phyloP scores from a whole-genome alignment of 257 asterid genomes.

The Agastache rugosa region DNA sequence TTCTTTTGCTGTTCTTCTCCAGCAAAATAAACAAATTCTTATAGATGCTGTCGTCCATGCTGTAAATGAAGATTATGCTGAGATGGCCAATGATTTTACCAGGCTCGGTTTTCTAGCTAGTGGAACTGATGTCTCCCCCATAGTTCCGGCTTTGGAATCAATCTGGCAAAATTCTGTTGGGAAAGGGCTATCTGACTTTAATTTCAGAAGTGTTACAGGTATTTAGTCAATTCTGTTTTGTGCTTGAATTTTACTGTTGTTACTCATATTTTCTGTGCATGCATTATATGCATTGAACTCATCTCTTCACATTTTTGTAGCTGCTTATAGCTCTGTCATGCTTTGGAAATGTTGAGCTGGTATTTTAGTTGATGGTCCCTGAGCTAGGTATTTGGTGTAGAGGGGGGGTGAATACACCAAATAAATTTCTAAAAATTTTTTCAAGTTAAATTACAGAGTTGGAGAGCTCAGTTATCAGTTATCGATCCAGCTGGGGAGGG shows the following conservation, averaged over 20 bases:
- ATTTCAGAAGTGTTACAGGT: slow-evolving; percentile 99
- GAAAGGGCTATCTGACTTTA: slow-evolving; percentile 94
- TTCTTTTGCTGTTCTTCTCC: slow-evolving; percentile 42
- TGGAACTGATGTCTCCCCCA: slow-evolving; percentile 97
- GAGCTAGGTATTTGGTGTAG: too few relatives aligned
- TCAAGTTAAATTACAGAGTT: too few relatives aligned
- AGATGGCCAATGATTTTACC: slow-evolving; percentile 99
- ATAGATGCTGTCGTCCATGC: slow-evolving; percentile 99
- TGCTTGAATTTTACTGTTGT: slow-evolving; percentile 21
- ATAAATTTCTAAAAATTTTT: too few relatives aligned
- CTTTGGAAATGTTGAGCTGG: slow-evolving; percentile 20
- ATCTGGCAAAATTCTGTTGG: slow-evolving; percentile 98
- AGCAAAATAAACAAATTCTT: slow-evolving; percentile 97
- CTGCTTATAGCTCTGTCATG: slow-evolving; percentile 29
- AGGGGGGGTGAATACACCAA: too few relatives aligned
- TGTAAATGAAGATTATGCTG: slow-evolving; percentile 96
- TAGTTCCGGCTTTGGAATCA: slow-evolving; percentile 95
- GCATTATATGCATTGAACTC: slow-evolving; percentile 19
- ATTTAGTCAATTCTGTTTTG: slow-evolving; percentile 32
- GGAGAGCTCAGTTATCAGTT: too few relatives aligned
- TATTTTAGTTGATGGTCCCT: too few relatives aligned
- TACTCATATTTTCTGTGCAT: background rate
- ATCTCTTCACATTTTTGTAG: slow-evolving; percentile 24
- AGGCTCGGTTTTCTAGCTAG: slow-evolving; percentile 97
- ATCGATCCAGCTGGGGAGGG: too few relatives aligned